A percentile compares a stretch with the other conserved stretches of the same genome.
phyloP scores from a whole-genome alignment of 1,139 yeast genomes.

The Candida buenavistaensis region DNA sequence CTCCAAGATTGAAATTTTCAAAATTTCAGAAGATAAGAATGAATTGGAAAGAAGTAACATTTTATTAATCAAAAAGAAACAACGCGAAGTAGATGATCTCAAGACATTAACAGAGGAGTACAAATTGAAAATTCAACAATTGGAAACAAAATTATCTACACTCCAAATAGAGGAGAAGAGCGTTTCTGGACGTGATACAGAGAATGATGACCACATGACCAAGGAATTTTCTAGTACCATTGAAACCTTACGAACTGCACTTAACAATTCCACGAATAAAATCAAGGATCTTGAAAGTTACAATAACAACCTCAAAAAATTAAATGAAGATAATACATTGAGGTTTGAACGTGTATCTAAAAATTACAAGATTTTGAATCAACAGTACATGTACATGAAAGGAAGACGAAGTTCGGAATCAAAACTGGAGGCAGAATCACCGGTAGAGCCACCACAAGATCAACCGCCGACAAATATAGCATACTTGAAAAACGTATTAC shows the following conservation, averaged over 20 bases:
- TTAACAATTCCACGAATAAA: constrained; percentile 50
- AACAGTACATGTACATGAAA: constrained; percentile 48
- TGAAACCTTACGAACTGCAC: constrained; percentile 51
- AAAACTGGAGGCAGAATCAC: neutral
- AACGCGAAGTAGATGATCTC: constrained; percentile 50
- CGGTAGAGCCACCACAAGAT: constrained; percentile 2
- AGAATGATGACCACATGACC: constrained; percentile 22
- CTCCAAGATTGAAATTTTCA: constrained; percentile 26
- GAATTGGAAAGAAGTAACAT: constrained; percentile 57
- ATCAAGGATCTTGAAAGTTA: constrained; percentile 56
- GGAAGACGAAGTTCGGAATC: constrained; percentile 4
- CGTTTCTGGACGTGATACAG: constrained; percentile 1
- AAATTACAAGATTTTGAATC: constrained; percentile 61
- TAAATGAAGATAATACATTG: constrained; percentile 66
- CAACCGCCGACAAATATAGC: constrained; percentile 49
- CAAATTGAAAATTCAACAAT: constrained; percentile 27
- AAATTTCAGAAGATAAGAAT: constrained; percentile 56
- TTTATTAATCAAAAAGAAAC: constrained; percentile 48
- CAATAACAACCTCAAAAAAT: constrained; percentile 57
- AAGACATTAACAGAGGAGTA: constrained; percentile 31
- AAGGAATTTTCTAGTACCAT: constrained; percentile 25
- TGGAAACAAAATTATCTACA: constrained; percentile 43
- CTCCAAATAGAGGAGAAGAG: neutral
- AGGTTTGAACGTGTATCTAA: constrained; percentile 67
- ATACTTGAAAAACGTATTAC: constrained; percentile 80